Evolutionary conservation across 2,329 filamentous ascomycete species (phyloP).

Genomic region (Fusarium humuli): DNA sequence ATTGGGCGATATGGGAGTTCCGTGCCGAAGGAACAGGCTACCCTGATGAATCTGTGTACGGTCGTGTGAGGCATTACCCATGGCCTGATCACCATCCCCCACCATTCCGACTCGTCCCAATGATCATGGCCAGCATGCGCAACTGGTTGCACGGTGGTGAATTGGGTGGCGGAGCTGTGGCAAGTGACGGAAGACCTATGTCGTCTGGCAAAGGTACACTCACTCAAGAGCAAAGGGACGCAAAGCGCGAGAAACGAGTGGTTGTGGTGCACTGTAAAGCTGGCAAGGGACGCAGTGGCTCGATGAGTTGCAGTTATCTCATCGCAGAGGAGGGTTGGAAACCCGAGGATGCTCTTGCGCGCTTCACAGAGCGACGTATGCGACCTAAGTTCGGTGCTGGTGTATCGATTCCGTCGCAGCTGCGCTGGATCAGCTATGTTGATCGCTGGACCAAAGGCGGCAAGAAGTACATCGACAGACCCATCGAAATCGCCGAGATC

Average conservation of each 20-base stretch:
- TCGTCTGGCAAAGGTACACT: conserved; percentile 22
- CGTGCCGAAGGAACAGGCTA: conserved; percentile 96
- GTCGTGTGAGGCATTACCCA: conserved; percentile 88
- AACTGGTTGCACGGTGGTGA: conserved; percentile 78
- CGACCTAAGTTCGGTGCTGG: conserved; percentile 87
- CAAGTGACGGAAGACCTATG: conserved; percentile 31
- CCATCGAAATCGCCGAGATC: conserved; percentile 87
- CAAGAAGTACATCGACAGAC: conserved; percentile 84
- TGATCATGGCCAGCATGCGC: conserved; percentile 92
- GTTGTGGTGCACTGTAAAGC: conserved; percentile 97
- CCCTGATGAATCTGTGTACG: conserved; percentile 88
- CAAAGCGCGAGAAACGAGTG: conserved; percentile 66
- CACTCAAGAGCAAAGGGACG: conserved; percentile 48
- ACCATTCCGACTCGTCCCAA: conserved; percentile 87
- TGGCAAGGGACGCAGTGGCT: conserved; percentile 93
- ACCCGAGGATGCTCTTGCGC: conserved; percentile 63
- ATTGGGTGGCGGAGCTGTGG: conserved; percentile 44
- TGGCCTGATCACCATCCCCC: conserved; percentile 98
- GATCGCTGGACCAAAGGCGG: conserved; percentile 81
- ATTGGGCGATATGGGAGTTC: conserved; percentile 99
- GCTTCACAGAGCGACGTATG: conserved; percentile 87
- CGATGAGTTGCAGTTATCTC: conserved; percentile 86
- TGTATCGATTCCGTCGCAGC: conserved; percentile 91
- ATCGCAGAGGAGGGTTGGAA: conserved; percentile 83
- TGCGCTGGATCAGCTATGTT: conserved; percentile 89